phyloP scores from a whole-genome alignment of 768 basidiomycete genomes.

The Piloderma croceum region DNA sequence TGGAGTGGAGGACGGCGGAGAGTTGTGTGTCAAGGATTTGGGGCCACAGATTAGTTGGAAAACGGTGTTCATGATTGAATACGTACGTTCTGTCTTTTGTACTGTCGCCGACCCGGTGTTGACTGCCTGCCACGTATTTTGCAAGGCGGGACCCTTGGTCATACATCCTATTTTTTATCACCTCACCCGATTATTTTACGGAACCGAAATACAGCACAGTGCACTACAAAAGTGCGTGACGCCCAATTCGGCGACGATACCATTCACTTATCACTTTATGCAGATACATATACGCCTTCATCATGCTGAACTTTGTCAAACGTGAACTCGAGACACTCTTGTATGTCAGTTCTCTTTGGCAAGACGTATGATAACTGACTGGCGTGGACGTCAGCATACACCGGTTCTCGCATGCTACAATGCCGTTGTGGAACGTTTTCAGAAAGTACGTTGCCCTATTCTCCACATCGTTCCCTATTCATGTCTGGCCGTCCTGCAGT shows the following conservation, averaged over 20 bases:
- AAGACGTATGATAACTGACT: not conserved
- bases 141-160: conserved; percentile 77
- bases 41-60: conserved; percentile 87
- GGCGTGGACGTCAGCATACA: conserved; percentile 56
- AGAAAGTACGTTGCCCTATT: conserved; percentile 61
- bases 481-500: conserved; percentile 35
- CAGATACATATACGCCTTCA: conserved; percentile 67
- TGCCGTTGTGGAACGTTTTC: conserved; percentile 82
- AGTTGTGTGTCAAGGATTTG: conserved; percentile 79
- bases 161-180: conserved; percentile 85
- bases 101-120: not conserved
- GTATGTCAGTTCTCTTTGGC: conserved; percentile 35
- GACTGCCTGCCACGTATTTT: conserved; percentile 3
- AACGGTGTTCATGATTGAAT: conserved; percentile 91
- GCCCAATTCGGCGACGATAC: too few species aligned
- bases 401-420: conserved; percentile 91
- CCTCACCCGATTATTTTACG: conserved; percentile 66
- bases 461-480: not conserved
- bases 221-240: conserved; percentile 61
- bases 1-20: conserved; percentile 54
- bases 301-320: conserved; percentile 85
- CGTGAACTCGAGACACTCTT: conserved; percentile 91
- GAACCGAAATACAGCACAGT: conserved; percentile 65
- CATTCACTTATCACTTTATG: conserved; percentile 14
- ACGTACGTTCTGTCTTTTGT: conserved; percentile 50